Conservation (phyloP, 2,329 filamentous ascomycete species). For the Cercospora citrullina region DNA sequence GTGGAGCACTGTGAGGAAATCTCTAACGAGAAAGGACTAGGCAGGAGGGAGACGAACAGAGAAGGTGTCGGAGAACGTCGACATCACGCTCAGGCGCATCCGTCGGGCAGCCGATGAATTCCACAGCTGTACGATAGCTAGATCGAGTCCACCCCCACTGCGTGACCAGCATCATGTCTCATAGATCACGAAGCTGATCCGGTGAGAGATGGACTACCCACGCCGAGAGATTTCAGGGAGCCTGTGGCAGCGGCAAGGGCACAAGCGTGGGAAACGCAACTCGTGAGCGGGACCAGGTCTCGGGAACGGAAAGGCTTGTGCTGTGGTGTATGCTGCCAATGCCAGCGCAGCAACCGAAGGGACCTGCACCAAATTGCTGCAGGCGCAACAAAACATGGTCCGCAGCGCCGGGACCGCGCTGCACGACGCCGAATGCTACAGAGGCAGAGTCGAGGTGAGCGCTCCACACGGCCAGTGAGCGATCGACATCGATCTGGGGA, state of each 20-base stretch:
- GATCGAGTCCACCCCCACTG: neutral
- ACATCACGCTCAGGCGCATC: neutral
- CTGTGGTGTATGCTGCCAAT: neutral
- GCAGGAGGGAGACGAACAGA: neutral
- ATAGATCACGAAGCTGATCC: neutral
- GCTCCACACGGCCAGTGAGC: slow-evolving; percentile 12
- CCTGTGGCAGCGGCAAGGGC: neutral
- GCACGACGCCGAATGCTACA: slow-evolving; percentile 12
- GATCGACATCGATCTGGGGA: slow-evolving; percentile 24
- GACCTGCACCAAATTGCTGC: neutral
- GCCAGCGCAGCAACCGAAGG: slow-evolving; percentile 17
- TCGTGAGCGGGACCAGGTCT: slow-evolving; percentile 17
- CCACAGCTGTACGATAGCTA: neutral
- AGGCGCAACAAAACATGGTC: slow-evolving; percentile 10
- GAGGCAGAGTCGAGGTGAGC: slow-evolving; percentile 7
- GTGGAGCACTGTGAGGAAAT: slow-evolving; percentile 17
- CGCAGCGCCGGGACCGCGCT: slow-evolving; percentile 15
- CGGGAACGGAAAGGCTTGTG: slow-evolving; percentile 5
- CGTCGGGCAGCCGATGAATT: slow-evolving; percentile 5
- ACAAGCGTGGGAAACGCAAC: neutral
- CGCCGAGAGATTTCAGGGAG: slow-evolving; percentile 5
- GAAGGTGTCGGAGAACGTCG: slow-evolving; percentile 5
- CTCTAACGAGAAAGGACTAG: slow-evolving; percentile 12
- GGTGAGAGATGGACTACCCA: neutral
- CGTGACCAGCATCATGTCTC: neutral